Percentiles rank a stretch among this genome's conserved stretches.
Conservation (phyloP, 2,329 filamentous ascomycete genomes). For the Aspergillus sp. region DNA sequence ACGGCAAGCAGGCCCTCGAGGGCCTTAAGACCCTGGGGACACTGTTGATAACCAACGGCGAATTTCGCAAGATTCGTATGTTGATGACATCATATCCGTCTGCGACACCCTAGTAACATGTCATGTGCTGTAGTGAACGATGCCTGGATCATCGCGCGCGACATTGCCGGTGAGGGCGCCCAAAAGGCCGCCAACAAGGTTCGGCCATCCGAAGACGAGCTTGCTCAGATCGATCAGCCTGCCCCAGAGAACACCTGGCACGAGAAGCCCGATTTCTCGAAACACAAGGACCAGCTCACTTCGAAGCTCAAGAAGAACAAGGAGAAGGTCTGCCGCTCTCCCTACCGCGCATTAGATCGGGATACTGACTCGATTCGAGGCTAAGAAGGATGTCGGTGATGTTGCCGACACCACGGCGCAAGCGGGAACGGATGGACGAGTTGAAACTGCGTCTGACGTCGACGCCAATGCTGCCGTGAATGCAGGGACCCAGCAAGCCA, state of each 20-base stretch:
- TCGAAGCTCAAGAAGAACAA: conserved; percentile 56
- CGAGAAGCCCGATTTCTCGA: conserved; percentile 74
- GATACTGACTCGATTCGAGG: conserved; percentile 21
- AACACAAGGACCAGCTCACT: conserved; percentile 64
- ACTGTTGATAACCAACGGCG: conserved; percentile 89
- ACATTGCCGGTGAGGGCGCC: conserved; percentile 89
- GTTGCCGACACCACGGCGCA: conserved; percentile 55
- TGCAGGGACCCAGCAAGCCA: conserved; percentile 31
- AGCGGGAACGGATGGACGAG: conserved; percentile 49
- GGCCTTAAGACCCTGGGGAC: conserved; percentile 85
- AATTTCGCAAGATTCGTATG: conserved; percentile 86
- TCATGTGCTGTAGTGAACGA: conserved; percentile 61
- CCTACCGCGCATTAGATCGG: neutral
- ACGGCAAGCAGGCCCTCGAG: conserved; percentile 78
- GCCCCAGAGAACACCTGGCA: conserved; percentile 94
- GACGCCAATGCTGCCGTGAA: conserved; percentile 45
- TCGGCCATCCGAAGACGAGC: conserved; percentile 72
- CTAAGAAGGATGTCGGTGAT: conserved; percentile 52
- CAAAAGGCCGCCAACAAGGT: conserved; percentile 71
- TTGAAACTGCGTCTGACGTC: conserved; percentile 51
- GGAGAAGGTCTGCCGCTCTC: conserved; percentile 45
- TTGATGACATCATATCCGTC: conserved; percentile 19
- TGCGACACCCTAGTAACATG: too few relatives aligned
- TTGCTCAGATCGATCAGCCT: conserved; percentile 74
- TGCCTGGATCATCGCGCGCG: conserved; percentile 74